Evolutionary conservation across 371 early-diverging fungal genomes (phyloP).

Genomic region (Caulochytrium protostelioides): DNA sequence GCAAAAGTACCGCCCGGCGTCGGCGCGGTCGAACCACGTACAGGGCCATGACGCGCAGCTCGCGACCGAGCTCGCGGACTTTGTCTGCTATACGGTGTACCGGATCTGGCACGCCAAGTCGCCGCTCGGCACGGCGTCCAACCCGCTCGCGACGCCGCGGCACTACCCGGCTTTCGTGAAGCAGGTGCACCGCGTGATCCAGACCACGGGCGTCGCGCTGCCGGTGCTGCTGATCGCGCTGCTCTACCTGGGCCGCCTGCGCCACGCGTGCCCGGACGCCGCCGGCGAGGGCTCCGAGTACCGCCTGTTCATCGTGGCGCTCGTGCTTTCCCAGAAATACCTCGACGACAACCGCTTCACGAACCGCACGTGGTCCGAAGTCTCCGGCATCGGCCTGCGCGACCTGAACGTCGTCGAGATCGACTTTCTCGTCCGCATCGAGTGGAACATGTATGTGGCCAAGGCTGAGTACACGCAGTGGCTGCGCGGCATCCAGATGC

Average conservation of each 20-base stretch:
- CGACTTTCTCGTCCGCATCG: conserved; percentile 36
- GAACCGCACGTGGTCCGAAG: conserved; percentile 38
- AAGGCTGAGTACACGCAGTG: conserved; percentile 18
- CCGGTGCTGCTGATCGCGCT: conserved; percentile 12
- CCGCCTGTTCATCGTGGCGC: conserved; percentile 9
- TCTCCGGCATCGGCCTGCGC: conserved; percentile 34
- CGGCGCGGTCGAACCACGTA: background rate
- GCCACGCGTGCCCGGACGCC: conserved; percentile 6
- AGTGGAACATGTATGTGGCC: conserved; percentile 22
- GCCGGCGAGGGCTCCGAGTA: conserved; percentile 11
- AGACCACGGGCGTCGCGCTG: conserved; percentile 2
- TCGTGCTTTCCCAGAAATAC: conserved; percentile 10
- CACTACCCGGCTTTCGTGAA: conserved; percentile 10
- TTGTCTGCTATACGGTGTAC: conserved; percentile 10
- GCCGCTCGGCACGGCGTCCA: conserved; percentile 1
- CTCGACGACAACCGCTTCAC: conserved; percentile 8
- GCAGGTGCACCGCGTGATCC: conserved; percentile 7
- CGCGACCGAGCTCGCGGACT: conserved; percentile 7
- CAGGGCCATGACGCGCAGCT: background rate
- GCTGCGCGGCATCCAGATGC: conserved; percentile 7
- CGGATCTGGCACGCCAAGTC: conserved; percentile 6
- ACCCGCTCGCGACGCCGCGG: conserved; percentile 5
- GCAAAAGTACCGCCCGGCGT: conserved; percentile 1
- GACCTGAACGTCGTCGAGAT: conserved; percentile 52
- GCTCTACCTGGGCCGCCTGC: conserved; percentile 15